Percentiles rank a stretch among this genome's conserved stretches.
Conservation (phyloP, 331 rosid species). For the Erythrophleum ivorense region DNA sequence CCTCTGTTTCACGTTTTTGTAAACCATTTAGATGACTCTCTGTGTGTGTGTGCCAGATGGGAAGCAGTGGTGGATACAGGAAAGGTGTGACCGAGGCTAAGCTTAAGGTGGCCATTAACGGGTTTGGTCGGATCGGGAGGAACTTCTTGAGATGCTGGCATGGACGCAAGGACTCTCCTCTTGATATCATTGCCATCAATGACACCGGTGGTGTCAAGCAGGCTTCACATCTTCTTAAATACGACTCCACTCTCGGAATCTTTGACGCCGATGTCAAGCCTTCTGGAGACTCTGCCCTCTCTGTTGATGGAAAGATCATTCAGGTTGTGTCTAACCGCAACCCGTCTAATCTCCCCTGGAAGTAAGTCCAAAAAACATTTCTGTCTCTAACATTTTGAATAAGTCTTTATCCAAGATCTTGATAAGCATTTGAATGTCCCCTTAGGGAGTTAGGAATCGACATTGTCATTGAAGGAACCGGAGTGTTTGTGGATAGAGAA, state of each 20-base stretch:
- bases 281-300: slow-evolving; percentile 60
- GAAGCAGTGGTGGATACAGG: slow-evolving; percentile 64
- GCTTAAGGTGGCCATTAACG: slow-evolving; percentile 90
- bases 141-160: no score
- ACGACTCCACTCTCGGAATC: slow-evolving; percentile 91
- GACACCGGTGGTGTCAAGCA: slow-evolving; percentile 94
- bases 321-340: slow-evolving; percentile 81
- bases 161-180: no score
- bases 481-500: slow-evolving; percentile 91
- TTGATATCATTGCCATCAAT: slow-evolving; percentile 82
- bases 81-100: slow-evolving; percentile 75
- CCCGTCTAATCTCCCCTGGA: slow-evolving; percentile 86
- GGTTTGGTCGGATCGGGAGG: slow-evolving; percentile 94
- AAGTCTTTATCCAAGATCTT: neutral
- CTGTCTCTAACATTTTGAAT: neutral
- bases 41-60: slow-evolving; percentile 51
- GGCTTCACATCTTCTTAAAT: slow-evolving; percentile 96
- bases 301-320: slow-evolving; percentile 86
- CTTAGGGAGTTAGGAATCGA: slow-evolving; percentile 79
- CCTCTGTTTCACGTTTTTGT: neutral
- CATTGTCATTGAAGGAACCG: slow-evolving; percentile 94
- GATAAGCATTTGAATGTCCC: neutral
- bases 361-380: no score
- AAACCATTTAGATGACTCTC: neutral
- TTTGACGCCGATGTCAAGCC: slow-evolving; percentile 93